Conservation (phyloP, 257 asterid species). For the Haberlea rhodopensis region DNA sequence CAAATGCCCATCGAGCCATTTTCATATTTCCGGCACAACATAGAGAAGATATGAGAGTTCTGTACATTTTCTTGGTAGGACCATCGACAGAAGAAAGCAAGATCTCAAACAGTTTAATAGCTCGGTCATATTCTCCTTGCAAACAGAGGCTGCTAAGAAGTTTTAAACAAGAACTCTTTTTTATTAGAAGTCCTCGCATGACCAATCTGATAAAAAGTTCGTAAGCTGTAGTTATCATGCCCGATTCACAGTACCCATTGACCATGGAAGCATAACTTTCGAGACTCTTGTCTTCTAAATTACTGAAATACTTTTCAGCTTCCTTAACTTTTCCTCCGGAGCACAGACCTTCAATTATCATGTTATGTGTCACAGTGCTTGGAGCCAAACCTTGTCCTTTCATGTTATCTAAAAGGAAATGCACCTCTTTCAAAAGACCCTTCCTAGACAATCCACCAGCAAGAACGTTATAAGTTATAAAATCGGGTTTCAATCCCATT, state of each 20-base stretch:
- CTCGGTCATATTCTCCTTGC: slow-evolving; percentile 51
- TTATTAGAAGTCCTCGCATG: slow-evolving; percentile 36
- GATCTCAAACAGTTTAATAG: slow-evolving; percentile 37
- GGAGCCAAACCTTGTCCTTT: slow-evolving; percentile 54
- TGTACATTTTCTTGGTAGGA: slow-evolving; percentile 48
- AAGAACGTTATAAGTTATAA: slow-evolving; percentile 56
- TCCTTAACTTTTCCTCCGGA: slow-evolving; percentile 46
- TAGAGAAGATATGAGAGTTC: slow-evolving; percentile 53
- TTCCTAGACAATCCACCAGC: slow-evolving; percentile 59
- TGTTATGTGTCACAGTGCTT: slow-evolving; percentile 47
- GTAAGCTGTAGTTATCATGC: slow-evolving; percentile 43
- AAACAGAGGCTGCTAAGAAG: slow-evolving; percentile 59
- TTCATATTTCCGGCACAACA: slow-evolving; percentile 67
- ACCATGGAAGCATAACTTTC: slow-evolving; percentile 70
- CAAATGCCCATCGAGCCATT: slow-evolving; percentile 56
- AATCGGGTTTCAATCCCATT: slow-evolving; percentile 57
- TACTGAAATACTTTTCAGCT: slow-evolving; percentile 53
- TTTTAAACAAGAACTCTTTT: slow-evolving; percentile 43
- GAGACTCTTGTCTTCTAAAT: slow-evolving; percentile 41
- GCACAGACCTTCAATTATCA: slow-evolving; percentile 78
- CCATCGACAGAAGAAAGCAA: slow-evolving; percentile 38
- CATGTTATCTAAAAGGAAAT: slow-evolving; percentile 50
- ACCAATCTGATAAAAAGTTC: slow-evolving; percentile 39
- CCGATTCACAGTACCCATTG: slow-evolving; percentile 65
- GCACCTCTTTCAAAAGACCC: slow-evolving; percentile 41